Evolutionary conservation across 805 yeast genomes (phyloP), one percentile per base, ranked within the genome.

Genomic region (Candida oleophila): DNA sequence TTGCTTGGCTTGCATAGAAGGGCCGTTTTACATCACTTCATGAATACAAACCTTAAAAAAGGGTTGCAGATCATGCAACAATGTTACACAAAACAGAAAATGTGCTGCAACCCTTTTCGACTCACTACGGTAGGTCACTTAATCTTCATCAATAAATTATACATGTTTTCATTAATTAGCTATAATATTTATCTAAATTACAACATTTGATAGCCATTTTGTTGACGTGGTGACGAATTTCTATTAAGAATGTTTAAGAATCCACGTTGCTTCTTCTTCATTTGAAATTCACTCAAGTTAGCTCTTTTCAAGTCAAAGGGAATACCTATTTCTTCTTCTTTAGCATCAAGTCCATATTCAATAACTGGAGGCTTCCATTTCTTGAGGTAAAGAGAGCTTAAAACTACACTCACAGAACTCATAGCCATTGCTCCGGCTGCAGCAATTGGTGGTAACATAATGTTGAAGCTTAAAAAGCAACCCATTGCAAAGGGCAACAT

Each of bases 401-500:
- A 56, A 22, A 94, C 91, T 19, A 92, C 98, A 55, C 96, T 87
- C 2, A 89, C 83, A 1, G 96, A 88, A 53, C 96, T 88, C 56
- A 89, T 74, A 0, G 96, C 96, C 98, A 94, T 94, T 1, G 97
- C 87, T 12, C 83, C 79, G 37, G 94, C 89, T 1, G 98, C 98
- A 60, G 89, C 80, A 61, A 89, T 83, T 2, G 98, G 99, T 43
- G 89, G 88, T 54, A 91, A 68, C 45, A 85, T 78, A 42, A 89
- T 73, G 33, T 87, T 84, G 67, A 85, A 82, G 1, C 96, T 96
- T 28, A 79, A 66, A 45, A 92, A 73, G n/a, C 85, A 78, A 1
- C 97, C 97, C 84, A 95, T 92, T 0, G 98, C 97, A 54, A 92
- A 77, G 2, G 98, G 99, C 32, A 92, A 75, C 85, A 94, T 92